Evolutionary conservation across 208 protist genomes (phyloP).

Genomic region (Herpetomonas tarakana): DNA sequence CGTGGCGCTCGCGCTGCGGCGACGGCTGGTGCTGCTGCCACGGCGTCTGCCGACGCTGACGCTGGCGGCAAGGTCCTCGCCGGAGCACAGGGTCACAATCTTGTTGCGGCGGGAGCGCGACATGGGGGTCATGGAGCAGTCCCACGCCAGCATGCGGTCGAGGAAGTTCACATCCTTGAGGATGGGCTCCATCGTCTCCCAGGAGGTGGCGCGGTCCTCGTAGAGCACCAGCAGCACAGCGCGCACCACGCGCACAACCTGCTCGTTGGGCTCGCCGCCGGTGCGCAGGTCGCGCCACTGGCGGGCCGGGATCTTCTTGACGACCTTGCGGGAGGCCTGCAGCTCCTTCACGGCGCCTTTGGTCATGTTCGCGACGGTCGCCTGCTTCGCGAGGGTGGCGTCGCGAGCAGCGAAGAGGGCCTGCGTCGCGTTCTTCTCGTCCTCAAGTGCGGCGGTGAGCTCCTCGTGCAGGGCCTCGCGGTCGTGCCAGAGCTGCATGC

Average conservation of each 20-base stretch:
- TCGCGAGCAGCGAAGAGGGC: slow-evolving; percentile 53
- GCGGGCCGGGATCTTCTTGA: slow-evolving; percentile 38
- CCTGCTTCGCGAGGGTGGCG: slow-evolving; percentile 41
- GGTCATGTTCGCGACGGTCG: slow-evolving; percentile 24
- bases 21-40: slow-evolving; percentile 3
- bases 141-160: slow-evolving; percentile 51
- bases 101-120: slow-evolving; percentile 41
- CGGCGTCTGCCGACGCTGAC: slow-evolving; percentile 11
- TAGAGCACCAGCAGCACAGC: slow-evolving; percentile 66
- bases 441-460: slow-evolving; percentile 24
- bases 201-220: slow-evolving; percentile 51
- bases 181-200: slow-evolving; percentile 59
- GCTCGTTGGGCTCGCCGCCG: slow-evolving; percentile 16
- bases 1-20: slow-evolving; percentile 9
- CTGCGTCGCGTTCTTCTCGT: slow-evolving; percentile 45
- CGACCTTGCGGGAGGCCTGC: slow-evolving; percentile 26
- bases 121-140: slow-evolving; percentile 72
- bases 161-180: slow-evolving; percentile 58
- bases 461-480: slow-evolving; percentile 51
- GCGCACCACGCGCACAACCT: slow-evolving; percentile 31
- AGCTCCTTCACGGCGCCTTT: slow-evolving; percentile 37
- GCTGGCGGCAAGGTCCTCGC: slow-evolving; percentile 14
- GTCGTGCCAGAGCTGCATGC: slow-evolving; percentile 48
- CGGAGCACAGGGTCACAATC: slow-evolving; percentile 32
- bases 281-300: slow-evolving; percentile 59